Conservation (phyloP, 371 early-diverging fungal genomes). For the Choanephora cucurbitarum region DNA sequence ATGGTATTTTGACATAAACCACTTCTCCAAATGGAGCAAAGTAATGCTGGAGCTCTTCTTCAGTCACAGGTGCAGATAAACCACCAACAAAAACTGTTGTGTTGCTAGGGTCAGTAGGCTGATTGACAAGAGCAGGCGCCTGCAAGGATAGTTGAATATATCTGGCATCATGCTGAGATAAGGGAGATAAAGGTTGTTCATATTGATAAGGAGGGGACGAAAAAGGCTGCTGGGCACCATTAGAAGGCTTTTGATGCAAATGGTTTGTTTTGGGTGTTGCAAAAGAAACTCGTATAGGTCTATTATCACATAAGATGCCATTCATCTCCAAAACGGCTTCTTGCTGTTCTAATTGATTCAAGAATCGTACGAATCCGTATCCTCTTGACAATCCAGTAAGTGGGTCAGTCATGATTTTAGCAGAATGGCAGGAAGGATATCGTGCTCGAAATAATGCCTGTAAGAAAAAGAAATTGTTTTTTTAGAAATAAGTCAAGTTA, state of each 20-base stretch:
- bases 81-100: constrained; percentile 97
- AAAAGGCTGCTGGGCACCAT: constrained; percentile 9
- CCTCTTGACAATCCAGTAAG: constrained; percentile 70
- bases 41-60: constrained; percentile 78
- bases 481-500: too few species aligned
- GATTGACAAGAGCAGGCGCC: constrained; percentile 45
- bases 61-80: constrained; percentile 73
- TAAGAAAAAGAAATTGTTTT: not conserved
- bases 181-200: constrained; percentile 13
- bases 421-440: constrained; percentile 72
- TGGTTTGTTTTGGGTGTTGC: constrained; percentile 78
- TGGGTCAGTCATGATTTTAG: constrained; percentile 79
- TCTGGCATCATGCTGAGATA: constrained; percentile 17
- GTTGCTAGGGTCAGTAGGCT: constrained; percentile 79
- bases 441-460: constrained; percentile 52
- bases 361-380: constrained; percentile 83
- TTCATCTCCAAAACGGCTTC: constrained; percentile 79
- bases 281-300: constrained; percentile 80
- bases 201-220: constrained; percentile 21
- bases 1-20: constrained; percentile 88
- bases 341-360: constrained; percentile 69
- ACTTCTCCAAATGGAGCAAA: constrained; percentile 91
- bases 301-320: constrained; percentile 62
- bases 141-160: constrained; percentile 36
- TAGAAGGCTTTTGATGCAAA: constrained; percentile 21